A percentile compares a stretch with the other conserved stretches of the same genome.
These are phyloP conservation scores for Aurifilum marmelostoma DNA, from an alignment of 2,329 filamentous ascomycete genomes.

Conservation along the genomic window DNA sequence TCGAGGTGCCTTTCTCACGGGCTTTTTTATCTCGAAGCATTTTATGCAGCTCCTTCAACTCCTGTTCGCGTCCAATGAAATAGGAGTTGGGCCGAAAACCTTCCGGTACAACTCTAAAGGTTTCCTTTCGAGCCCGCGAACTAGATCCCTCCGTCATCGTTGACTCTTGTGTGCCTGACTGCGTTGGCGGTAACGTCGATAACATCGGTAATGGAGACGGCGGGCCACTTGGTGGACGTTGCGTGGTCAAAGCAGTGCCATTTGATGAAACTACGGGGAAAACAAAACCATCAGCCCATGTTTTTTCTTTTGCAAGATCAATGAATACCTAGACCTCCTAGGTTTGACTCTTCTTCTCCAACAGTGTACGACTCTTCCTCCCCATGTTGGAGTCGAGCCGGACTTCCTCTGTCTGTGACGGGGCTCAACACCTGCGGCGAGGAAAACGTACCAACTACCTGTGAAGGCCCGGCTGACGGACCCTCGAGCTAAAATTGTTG, in stretches of 20 bases:
- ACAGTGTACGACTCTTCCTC: conserved; percentile 12
- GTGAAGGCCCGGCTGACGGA: conserved; percentile 4
- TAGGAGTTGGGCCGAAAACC: conserved; percentile 65
- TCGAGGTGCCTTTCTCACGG: conserved; percentile 60
- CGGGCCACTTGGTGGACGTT: conserved; percentile 18
- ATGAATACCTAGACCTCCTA: conserved; percentile 25
- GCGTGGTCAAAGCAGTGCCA: conserved; percentile 23
- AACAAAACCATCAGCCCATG: conserved; percentile 33
- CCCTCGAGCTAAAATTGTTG: conserved; percentile 11
- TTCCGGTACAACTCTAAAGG: conserved; percentile 52
- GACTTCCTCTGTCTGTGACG: conserved; percentile 2
- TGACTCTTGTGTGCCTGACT: conserved; percentile 1
- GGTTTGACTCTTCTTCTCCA: conserved; percentile 19
- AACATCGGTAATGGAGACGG: conserved; percentile 30
- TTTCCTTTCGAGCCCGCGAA: conserved; percentile 23
- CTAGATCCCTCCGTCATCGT: conserved; percentile 14
- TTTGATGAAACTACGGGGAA: conserved; percentile 26
- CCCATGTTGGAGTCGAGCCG: conserved; percentile 13
- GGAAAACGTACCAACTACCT: conserved; percentile 25
- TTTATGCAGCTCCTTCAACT: conserved; percentile 61
- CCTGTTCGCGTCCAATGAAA: conserved; percentile 62
- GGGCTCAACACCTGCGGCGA: conserved; percentile 4
- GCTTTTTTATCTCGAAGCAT: conserved; percentile 61
- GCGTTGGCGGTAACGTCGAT: conserved; percentile 9
- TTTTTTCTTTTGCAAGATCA: conserved; percentile 18